Conservation (phyloP, 1,139 yeast genomes). For the Nakaseomyces uthaithaninus region DNA sequence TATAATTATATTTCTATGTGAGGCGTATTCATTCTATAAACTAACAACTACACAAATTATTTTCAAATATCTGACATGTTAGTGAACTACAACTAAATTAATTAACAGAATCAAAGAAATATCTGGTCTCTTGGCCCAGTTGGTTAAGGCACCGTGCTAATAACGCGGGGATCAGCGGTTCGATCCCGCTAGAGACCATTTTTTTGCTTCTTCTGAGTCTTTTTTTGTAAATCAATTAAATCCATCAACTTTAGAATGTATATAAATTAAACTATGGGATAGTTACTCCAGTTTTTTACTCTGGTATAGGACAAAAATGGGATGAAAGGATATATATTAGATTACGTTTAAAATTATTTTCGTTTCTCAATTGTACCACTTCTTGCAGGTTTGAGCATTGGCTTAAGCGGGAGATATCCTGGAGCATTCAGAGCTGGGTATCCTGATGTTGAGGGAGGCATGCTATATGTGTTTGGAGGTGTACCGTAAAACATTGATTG, state of each 20-base stretch:
- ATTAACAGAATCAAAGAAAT: background rate
- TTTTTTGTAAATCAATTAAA: background rate
- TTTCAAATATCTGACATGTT: too few species aligned
- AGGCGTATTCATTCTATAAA: too few species aligned
- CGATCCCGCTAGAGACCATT: slow-evolving; percentile 30
- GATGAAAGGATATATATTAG: background rate
- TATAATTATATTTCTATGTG: too few species aligned
- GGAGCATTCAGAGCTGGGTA: background rate
- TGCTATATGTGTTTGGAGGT: background rate
- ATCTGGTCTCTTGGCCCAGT: slow-evolving; percentile 30
- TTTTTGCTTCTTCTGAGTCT: slow-evolving; percentile 8
- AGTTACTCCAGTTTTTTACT: too few species aligned
- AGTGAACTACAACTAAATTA: too few species aligned
- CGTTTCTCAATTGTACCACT: slow-evolving; percentile 3
- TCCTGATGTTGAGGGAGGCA: slow-evolving; percentile 1
- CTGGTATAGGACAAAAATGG: too few species aligned
- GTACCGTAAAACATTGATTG: background rate
- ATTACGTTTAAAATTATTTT: background rate
- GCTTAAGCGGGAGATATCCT: background rate
- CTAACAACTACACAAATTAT: too few species aligned
- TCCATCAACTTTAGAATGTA: too few species aligned
- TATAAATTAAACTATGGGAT: too few species aligned
- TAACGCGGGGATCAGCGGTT: slow-evolving; percentile 32
- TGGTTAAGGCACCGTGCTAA: slow-evolving; percentile 32
- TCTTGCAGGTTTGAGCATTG: background rate